phyloP scores from a whole-genome alignment of 208 protist species.

The Leishmania mexicana region DNA sequence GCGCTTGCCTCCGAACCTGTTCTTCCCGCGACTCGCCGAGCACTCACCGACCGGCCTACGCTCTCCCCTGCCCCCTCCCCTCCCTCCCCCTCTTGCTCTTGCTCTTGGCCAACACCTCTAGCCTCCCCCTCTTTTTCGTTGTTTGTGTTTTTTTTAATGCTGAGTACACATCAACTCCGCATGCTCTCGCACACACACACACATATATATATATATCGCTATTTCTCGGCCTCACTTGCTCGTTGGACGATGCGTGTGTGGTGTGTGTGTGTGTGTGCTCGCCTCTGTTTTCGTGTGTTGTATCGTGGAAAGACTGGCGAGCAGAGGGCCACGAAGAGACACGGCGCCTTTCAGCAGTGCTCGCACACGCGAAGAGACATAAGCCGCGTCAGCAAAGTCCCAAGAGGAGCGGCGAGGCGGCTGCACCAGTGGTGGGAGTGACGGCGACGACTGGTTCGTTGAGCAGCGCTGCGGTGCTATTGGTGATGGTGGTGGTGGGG shows the following conservation, averaged over 20 bases:
- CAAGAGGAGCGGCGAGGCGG: neutral
- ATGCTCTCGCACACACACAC: neutral
- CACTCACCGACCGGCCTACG: neutral
- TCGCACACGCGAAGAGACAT: neutral
- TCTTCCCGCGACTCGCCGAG: neutral
- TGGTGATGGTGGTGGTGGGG: neutral
- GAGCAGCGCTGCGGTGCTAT: neutral
- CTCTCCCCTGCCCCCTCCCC: neutral
- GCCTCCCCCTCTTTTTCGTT: conserved; percentile 5
- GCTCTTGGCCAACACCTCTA: too few species aligned
- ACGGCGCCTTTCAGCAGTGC: neutral
- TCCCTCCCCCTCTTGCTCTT: too few species aligned
- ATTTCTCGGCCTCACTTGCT: neutral
- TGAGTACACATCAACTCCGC: neutral
- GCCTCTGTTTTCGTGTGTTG: neutral
- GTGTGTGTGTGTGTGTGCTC: neutral
- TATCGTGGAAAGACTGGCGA: too few species aligned
- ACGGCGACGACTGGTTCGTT: neutral
- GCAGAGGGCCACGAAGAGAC: neutral
- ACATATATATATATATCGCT: too few species aligned
- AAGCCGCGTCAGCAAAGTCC: neutral
- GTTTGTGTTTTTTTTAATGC: neutral
- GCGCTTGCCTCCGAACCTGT: neutral
- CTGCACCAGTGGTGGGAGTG: neutral
- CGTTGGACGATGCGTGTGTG: neutral